Evolutionary conservation across 176 grass and related monocot species (phyloP).

Genomic region (Aegilops umbellulata): DNA sequence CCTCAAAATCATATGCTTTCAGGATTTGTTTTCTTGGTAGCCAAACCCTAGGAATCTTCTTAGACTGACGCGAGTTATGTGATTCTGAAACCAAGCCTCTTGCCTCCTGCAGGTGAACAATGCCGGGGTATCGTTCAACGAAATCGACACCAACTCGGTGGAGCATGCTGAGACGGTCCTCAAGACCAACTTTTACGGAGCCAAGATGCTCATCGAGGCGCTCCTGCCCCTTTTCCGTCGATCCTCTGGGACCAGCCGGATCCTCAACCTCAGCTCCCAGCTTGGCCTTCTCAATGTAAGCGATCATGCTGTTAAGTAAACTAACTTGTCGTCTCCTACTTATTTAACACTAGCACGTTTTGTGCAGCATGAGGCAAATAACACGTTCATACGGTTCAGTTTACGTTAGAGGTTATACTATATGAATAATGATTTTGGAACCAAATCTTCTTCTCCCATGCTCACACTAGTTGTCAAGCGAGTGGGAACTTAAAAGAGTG

Average conservation of each 20-base stretch:
- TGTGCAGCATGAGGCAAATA: background rate
- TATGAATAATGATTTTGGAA: background rate
- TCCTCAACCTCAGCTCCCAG: slow-evolving; percentile 91
- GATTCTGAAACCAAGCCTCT: background rate
- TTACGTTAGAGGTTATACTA: background rate
- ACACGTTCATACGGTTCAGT: background rate
- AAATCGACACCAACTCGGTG: slow-evolving; percentile 79
- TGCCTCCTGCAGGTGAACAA: slow-evolving; percentile 67
- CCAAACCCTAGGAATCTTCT: background rate
- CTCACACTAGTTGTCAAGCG: background rate
- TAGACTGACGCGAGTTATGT: background rate
- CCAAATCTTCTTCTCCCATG: background rate
- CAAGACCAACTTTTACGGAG: slow-evolving; percentile 75
- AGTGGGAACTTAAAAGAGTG: slow-evolving; percentile 10
- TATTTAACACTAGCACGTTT: background rate
- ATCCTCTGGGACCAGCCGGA: slow-evolving; percentile 45
- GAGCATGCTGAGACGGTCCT: slow-evolving; percentile 80
- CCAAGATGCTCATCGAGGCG: slow-evolving; percentile 68
- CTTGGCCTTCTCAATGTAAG: slow-evolving; percentile 94
- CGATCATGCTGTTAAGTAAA: background rate
- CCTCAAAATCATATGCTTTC: background rate
- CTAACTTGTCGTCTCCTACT: background rate
- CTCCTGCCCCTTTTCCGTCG: slow-evolving; percentile 75
- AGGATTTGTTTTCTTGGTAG: background rate
- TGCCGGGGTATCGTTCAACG: slow-evolving; percentile 85